phyloP scores from a whole-genome alignment of 306 rosid species.

The Fragaria iinumae region DNA sequence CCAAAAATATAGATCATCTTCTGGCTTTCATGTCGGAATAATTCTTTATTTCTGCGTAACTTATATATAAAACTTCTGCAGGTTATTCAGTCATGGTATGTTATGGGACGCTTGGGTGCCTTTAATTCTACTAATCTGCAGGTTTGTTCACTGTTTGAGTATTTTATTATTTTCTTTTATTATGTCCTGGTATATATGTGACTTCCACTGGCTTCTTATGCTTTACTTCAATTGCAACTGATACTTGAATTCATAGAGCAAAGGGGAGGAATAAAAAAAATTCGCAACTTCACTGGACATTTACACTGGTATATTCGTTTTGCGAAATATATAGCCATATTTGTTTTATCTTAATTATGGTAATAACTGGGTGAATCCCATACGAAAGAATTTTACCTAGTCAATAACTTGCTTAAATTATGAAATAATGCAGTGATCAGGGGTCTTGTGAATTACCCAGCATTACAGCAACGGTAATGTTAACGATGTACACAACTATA shows the following conservation, averaged over 20 bases:
- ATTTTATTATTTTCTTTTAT: neutral
- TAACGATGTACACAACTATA: neutral
- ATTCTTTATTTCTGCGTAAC: neutral
- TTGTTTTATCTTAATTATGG: neutral
- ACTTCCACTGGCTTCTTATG: neutral
- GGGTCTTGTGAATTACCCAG: neutral
- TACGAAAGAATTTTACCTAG: neutral
- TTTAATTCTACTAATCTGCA: conserved; percentile 85
- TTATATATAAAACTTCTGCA: conserved; percentile 31
- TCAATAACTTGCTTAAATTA: neutral
- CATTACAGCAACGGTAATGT: neutral
- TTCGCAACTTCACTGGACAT: neutral
- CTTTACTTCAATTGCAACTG: neutral
- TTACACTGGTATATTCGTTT: neutral
- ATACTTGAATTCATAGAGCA: neutral
- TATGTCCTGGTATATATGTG: neutral
- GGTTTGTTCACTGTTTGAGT: conserved; percentile 38
- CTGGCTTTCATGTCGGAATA: neutral
- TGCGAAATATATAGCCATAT: neutral
- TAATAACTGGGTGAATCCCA: neutral
- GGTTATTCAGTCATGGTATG: conserved; percentile 95
- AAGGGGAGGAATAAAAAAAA: neutral
- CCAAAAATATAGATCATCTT: neutral
- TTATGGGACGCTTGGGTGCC: conserved; percentile 93
- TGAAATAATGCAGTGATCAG: neutral